phyloP scores from a whole-genome alignment of 2,329 filamentous ascomycete species.

The Aaosphaeria pasadenensis region DNA sequence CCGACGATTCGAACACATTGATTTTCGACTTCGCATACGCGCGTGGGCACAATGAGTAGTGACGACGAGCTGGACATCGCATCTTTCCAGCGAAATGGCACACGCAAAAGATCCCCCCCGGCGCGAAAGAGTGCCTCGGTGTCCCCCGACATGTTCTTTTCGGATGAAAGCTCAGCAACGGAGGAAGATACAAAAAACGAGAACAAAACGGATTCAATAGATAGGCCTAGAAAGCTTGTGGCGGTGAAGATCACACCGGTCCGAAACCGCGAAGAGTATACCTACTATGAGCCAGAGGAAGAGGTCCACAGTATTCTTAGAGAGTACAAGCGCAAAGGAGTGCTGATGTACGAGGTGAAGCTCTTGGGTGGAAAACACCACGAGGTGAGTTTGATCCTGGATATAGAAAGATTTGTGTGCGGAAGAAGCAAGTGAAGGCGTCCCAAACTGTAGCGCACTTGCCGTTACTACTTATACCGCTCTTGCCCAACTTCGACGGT shows the following conservation, averaged over 20 bases:
- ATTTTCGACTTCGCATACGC: no score
- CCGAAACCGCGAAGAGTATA: slow-evolving; percentile 30
- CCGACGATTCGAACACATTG: no score
- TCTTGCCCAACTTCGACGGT: background rate
- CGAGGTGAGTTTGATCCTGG: slow-evolving; percentile 34
- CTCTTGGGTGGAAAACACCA: slow-evolving; percentile 39
- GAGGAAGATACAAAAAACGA: background rate
- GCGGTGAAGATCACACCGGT: slow-evolving; percentile 25
- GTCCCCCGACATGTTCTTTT: slow-evolving; percentile 11
- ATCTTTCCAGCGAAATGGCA: slow-evolving; percentile 16
- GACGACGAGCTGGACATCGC: slow-evolving; percentile 26
- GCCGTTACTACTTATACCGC: background rate
- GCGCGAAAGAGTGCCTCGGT: slow-evolving; percentile 6
- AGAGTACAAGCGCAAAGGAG: slow-evolving; percentile 30
- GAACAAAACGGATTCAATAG: background rate
- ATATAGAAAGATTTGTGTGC: background rate
- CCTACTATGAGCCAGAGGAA: slow-evolving; percentile 26
- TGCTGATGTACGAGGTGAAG: slow-evolving; percentile 40
- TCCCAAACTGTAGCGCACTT: no score
- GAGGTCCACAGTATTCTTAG: slow-evolving; percentile 40
- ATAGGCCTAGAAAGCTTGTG: slow-evolving; percentile 10
- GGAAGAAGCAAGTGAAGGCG: background rate
- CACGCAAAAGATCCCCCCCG: background rate
- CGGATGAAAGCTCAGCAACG: slow-evolving; percentile 12
- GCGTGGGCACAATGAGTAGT: slow-evolving; percentile 18